Percentiles rank a stretch among this genome's conserved stretches.
These are phyloP conservation scores for Phaeolepiota aurea DNA, from an alignment of 768 basidiomycete species.

Conservation along the genomic window DNA sequence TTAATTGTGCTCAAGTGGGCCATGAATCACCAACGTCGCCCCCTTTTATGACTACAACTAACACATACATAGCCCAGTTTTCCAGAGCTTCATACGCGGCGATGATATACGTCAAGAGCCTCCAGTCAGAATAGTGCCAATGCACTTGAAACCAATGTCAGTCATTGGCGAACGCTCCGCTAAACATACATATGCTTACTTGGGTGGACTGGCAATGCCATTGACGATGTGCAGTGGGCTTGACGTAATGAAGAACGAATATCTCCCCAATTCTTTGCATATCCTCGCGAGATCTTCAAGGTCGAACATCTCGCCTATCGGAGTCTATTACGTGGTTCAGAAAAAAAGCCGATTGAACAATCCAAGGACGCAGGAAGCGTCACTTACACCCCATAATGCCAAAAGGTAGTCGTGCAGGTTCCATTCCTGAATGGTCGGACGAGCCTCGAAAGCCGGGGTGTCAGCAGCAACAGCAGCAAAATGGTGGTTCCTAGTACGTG, in stretches of 20 bases:
- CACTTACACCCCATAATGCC: constrained; percentile 16
- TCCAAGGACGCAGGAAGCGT: neutral
- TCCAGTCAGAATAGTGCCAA: constrained; percentile 1
- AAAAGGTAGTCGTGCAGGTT: constrained; percentile 17
- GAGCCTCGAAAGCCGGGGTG: constrained; percentile 15
- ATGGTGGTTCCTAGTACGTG: constrained; percentile 14
- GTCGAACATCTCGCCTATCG: constrained; percentile 17
- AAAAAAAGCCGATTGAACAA: too few species aligned
- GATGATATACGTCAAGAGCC: too few species aligned
- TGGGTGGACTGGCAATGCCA: constrained; percentile 18
- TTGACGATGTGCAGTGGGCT: constrained; percentile 17
- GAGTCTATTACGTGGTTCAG: constrained; percentile 11
- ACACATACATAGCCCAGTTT: too few species aligned
- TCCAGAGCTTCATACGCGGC: too few species aligned
- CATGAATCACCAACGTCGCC: too few species aligned
- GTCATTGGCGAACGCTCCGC: neutral
- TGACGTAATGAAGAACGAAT: constrained; percentile 17
- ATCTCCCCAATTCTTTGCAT: constrained; percentile 13
- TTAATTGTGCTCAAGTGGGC: too few species aligned
- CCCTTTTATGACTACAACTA: too few species aligned
- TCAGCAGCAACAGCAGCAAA: constrained; percentile 17
- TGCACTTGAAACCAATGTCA: constrained; percentile 1
- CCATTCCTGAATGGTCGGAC: constrained; percentile 13
- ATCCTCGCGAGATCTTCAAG: constrained; percentile 14
- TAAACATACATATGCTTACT: constrained; percentile 7